A percentile compares a stretch with the other conserved stretches of the same genome.
phyloP scores from a whole-genome alignment of 2,329 filamentous ascomycete species.

The Purpureocillium lavendulum region DNA sequence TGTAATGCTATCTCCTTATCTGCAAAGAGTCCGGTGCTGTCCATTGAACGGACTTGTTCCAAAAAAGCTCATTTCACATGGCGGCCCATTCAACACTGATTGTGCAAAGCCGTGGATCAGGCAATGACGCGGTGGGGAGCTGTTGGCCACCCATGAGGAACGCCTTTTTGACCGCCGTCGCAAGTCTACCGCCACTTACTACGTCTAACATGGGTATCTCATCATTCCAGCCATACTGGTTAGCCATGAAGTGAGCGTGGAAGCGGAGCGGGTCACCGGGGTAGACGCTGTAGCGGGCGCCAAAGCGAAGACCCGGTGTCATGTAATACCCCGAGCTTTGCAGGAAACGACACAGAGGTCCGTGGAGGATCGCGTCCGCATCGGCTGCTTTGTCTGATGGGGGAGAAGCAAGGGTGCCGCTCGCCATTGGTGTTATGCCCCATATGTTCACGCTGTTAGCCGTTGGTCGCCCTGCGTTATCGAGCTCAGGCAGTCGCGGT shows the following conservation, averaged over 20 bases:
- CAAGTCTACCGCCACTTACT: constrained; percentile 76
- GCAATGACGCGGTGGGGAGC: constrained; percentile 16
- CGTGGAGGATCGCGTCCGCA: constrained; percentile 10
- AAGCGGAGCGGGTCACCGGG: constrained; percentile 91
- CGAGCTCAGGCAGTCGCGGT: not conserved
- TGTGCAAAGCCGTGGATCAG: constrained; percentile 42
- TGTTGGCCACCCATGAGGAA: constrained; percentile 73
- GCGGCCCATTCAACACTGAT: constrained; percentile 93
- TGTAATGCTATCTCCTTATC: too few relatives aligned
- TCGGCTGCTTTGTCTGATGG: constrained; percentile 7
- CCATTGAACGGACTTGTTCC: not conserved
- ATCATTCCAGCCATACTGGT: constrained; percentile 80
- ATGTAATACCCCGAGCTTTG: constrained; percentile 76
- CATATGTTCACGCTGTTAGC: not conserved
- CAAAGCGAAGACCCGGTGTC: constrained; percentile 87
- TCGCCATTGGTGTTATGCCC: constrained; percentile 26
- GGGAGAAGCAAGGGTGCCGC: constrained; percentile 18
- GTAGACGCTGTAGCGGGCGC: constrained; percentile 89
- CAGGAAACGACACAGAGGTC: constrained; percentile 69
- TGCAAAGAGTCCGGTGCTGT: too few relatives aligned
- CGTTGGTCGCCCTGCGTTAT: not conserved
- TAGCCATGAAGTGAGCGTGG: constrained; percentile 88
- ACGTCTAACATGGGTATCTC: constrained; percentile 78
- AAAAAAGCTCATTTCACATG: constrained; percentile 50
- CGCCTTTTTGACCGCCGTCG: constrained; percentile 93